These are phyloP conservation scores for Trypanosoma melophagium DNA, from an alignment of 208 protist genomes.

Conservation along the genomic window DNA sequence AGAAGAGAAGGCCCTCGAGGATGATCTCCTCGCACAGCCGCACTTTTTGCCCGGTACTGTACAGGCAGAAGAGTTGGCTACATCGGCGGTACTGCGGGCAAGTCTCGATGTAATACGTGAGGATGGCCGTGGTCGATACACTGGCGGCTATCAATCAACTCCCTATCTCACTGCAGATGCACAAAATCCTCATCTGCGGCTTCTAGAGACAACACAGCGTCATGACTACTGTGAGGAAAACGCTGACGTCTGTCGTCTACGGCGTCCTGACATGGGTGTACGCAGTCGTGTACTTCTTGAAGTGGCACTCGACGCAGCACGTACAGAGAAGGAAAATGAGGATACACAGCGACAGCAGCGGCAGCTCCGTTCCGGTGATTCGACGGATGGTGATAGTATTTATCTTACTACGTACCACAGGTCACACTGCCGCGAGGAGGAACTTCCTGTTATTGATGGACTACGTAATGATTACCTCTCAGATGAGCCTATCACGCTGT, in stretches of 20 bases:
- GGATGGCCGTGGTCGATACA: slow-evolving; percentile 45
- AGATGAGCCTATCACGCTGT: slow-evolving; percentile 85
- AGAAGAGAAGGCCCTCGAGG: slow-evolving; percentile 75
- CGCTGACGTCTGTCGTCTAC: slow-evolving; percentile 51
- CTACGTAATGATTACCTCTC: slow-evolving; percentile 66
- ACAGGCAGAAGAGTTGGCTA: neutral
- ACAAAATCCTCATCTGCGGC: slow-evolving; percentile 41
- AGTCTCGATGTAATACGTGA: slow-evolving; percentile 67
- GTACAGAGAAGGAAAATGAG: slow-evolving; percentile 35
- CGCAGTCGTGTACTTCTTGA: slow-evolving; percentile 61
- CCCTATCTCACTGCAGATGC: slow-evolving; percentile 73
- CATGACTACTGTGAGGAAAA: slow-evolving; percentile 63
- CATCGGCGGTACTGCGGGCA: slow-evolving; percentile 25
- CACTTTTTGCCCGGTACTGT: slow-evolving; percentile 24
- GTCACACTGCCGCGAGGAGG: slow-evolving; percentile 37
- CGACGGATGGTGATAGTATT: slow-evolving; percentile 14
- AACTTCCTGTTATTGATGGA: slow-evolving; percentile 53
- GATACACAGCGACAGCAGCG: slow-evolving; percentile 23
- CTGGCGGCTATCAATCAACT: slow-evolving; percentile 69
- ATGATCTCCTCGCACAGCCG: slow-evolving; percentile 60
- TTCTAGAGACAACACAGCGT: slow-evolving; percentile 65
- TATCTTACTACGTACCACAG: slow-evolving; percentile 30
- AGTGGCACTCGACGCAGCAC: slow-evolving; percentile 52
- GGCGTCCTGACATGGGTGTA: slow-evolving; percentile 63
- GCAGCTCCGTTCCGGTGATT: slow-evolving; percentile 9